Evolutionary conservation across 2,329 filamentous ascomycete species (phyloP).

Genomic region (Monilinia vaccinii-corymbosi): DNA sequence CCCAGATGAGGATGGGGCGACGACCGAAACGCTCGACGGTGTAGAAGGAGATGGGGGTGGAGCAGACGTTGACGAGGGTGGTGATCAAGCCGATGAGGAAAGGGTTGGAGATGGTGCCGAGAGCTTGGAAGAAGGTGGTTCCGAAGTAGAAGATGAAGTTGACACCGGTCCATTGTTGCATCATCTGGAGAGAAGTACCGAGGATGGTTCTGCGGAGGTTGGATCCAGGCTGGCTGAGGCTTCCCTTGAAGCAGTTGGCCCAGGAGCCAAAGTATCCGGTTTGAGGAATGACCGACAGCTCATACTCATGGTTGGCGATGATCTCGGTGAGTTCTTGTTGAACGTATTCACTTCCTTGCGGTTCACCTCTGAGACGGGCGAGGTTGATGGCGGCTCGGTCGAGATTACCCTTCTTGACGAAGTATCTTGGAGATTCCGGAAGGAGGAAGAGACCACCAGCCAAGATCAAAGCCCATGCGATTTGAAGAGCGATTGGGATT

Average conservation of each 20-base stretch:
- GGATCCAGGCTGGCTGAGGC: conserved; percentile 51
- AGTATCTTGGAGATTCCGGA: conserved; percentile 80
- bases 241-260: conserved; percentile 58
- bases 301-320: conserved; percentile 81
- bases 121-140: conserved; percentile 73
- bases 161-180: conserved; percentile 69
- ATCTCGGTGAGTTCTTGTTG: conserved; percentile 75
- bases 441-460: conserved; percentile 63
- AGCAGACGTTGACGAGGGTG: conserved; percentile 78
- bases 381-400: conserved; percentile 55
- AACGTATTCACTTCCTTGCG: conserved; percentile 63
- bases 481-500: conserved; percentile 73
- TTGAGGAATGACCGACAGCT: conserved; percentile 58
- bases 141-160: conserved; percentile 92
- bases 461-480: conserved; percentile 71
- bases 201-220: conserved; percentile 64
- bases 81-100: conserved; percentile 83
- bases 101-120: conserved; percentile 64
- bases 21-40: conserved; percentile 76
- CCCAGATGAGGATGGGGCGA: conserved; percentile 68
- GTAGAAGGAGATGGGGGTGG: conserved; percentile 81
- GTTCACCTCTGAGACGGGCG: conserved; percentile 63
- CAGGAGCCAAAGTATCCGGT: conserved; percentile 59
- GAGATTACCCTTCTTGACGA: conserved; percentile 66
- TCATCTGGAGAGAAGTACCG: conserved; percentile 68